Percentiles rank a stretch among this genome's conserved stretches.
Evolutionary conservation across 495 filamentous ascomycete genomes (phyloP).

Genomic region (Daldinia childiae): DNA sequence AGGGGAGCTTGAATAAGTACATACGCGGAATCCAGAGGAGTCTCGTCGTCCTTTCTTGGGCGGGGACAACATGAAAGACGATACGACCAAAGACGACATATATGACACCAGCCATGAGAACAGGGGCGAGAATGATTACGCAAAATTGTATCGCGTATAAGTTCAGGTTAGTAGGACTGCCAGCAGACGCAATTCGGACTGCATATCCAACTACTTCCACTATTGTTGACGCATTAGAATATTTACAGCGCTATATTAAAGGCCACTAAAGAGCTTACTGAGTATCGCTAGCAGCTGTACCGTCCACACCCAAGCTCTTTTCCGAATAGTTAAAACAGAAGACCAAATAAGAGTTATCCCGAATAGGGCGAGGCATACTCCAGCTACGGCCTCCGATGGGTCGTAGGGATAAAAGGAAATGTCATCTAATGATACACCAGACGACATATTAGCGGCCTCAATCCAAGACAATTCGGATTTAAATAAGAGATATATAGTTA

Average conservation of each 20-base stretch:
- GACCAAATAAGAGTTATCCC: conserved; percentile 49
- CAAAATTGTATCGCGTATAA: conserved; percentile 49
- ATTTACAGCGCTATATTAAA: not conserved
- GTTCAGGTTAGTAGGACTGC: conserved; percentile 45
- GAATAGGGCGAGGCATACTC: conserved; percentile 45
- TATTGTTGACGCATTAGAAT: conserved; percentile 25
- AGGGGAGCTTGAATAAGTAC: not conserved
- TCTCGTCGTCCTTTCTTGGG: conserved; percentile 48
- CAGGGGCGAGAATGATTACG: conserved; percentile 50
- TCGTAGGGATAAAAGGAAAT: conserved; percentile 44
- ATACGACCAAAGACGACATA: conserved; percentile 54
- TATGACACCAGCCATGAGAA: conserved; percentile 51
- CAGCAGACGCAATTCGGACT: conserved; percentile 48
- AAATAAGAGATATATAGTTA: not conserved
- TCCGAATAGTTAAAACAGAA: conserved; percentile 52
- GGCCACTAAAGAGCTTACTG: conserved; percentile 46
- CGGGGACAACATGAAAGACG: conserved; percentile 56
- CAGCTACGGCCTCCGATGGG: conserved; percentile 46
- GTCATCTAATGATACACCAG: not conserved
- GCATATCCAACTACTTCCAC: conserved; percentile 62
- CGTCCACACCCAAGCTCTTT: conserved; percentile 57
- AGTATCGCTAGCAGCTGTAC: conserved; percentile 56
- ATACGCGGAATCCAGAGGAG: conserved; percentile 58
- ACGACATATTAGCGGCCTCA: conserved; percentile 21
- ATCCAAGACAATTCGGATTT: not conserved